Conservation (phyloP, 495 filamentous ascomycete genomes). For the Penicillium riverlandense region DNA sequence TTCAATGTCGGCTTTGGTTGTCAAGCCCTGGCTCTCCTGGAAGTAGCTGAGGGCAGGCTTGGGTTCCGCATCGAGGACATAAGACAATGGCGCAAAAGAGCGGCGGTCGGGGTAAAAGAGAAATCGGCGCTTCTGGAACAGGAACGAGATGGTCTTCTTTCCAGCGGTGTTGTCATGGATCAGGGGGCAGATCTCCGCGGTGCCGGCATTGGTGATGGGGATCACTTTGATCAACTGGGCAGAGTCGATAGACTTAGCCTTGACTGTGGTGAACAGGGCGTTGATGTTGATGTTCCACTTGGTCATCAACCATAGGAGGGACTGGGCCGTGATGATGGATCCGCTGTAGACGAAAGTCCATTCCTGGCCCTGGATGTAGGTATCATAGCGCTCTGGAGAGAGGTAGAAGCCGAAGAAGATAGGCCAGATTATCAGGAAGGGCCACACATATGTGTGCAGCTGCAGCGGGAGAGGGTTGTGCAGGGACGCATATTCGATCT, state of each 20-base stretch:
- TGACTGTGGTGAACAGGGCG: slow-evolving; percentile 71
- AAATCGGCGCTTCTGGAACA: slow-evolving; percentile 98
- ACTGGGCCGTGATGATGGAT: slow-evolving; percentile 78
- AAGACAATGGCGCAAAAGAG: slow-evolving; percentile 72
- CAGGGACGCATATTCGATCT: slow-evolving; percentile 81
- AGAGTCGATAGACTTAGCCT: slow-evolving; percentile 60
- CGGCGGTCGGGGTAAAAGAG: slow-evolving; percentile 65
- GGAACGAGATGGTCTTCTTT: slow-evolving; percentile 74
- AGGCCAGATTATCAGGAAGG: slow-evolving; percentile 86
- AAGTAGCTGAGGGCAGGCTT: slow-evolving; percentile 69
- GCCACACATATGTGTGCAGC: slow-evolving; percentile 85
- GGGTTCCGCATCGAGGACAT: slow-evolving; percentile 78
- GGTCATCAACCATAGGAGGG: slow-evolving; percentile 88
- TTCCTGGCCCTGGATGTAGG: slow-evolving; percentile 79
- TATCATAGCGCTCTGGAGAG: slow-evolving; percentile 73
- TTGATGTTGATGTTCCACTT: slow-evolving; percentile 92
- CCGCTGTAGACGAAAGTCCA: slow-evolving; percentile 96
- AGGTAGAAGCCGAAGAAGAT: slow-evolving; percentile 82
- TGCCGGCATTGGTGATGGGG: slow-evolving; percentile 80
- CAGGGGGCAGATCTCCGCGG: slow-evolving; percentile 80
- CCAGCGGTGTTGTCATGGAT: slow-evolving; percentile 63
- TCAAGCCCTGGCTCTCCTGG: slow-evolving; percentile 70
- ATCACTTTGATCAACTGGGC: slow-evolving; percentile 93
- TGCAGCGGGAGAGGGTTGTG: slow-evolving; percentile 79
- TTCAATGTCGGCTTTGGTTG: slow-evolving; percentile 61